Conservation (phyloP, 1,284 basidiomycete genomes). For the Puccinia polysora region DNA sequence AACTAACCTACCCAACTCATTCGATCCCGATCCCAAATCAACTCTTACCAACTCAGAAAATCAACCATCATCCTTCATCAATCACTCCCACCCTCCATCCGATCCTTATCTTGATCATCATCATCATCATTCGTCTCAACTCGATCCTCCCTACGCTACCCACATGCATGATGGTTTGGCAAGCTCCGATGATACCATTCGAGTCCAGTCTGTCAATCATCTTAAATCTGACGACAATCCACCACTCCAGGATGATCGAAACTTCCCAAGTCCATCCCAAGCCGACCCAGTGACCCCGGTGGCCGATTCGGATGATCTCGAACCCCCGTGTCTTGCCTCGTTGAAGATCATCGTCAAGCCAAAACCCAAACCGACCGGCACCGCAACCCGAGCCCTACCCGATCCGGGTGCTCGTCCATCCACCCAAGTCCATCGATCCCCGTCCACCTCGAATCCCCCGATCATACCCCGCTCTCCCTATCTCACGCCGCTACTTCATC, state of each 20-base stretch:
- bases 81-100: no score
- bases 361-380: background rate
- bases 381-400: background rate
- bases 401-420: background rate
- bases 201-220: no score
- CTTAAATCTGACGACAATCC: no score
- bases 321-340: slow-evolving; percentile 6
- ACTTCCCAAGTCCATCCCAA: no score
- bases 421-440: background rate
- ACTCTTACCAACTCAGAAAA: no score
- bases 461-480: background rate
- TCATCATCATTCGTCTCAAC: no score
- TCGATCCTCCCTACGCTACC: background rate
- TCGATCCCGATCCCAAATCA: no score
- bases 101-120: background rate
- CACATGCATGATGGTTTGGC: no score
- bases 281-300: background rate
- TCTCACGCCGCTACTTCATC: background rate
- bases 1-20: background rate
- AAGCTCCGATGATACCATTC: no score
- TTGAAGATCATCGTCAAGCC: slow-evolving; percentile 19
- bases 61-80: no score
- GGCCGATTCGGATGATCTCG: slow-evolving; percentile 12
- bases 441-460: background rate
- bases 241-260: no score